phyloP scores from a whole-genome alignment of 2,329 filamentous ascomycete genomes.

The Stemphylium lycopersici region DNA sequence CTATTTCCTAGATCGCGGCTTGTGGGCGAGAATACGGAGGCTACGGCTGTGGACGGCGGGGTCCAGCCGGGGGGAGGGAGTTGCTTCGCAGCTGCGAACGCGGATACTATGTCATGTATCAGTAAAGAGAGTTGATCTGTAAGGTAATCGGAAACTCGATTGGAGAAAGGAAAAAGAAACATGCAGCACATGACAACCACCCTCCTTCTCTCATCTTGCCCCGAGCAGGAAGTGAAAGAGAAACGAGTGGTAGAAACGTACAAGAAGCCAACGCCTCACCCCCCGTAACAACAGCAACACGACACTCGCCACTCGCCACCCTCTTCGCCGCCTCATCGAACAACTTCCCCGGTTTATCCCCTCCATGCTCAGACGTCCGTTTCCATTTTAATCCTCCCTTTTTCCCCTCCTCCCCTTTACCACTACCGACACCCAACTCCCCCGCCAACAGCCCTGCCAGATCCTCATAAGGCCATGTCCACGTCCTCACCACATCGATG shows the following conservation, averaged over 20 bases:
- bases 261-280: conserved; percentile 69
- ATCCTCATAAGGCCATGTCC: conserved; percentile 70
- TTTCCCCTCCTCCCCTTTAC: too few species aligned
- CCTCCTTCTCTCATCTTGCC: too few species aligned
- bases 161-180: too few species aligned
- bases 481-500: conserved; percentile 65
- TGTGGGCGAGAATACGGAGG: conserved; percentile 59
- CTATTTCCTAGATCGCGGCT: conserved; percentile 52
- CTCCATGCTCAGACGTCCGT: conserved; percentile 64
- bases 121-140: too few species aligned
- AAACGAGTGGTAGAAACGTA: conserved; percentile 37
- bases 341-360: conserved; percentile 66
- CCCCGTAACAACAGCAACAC: conserved; percentile 65
- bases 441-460: conserved; percentile 61
- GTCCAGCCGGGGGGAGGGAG: conserved; percentile 68
- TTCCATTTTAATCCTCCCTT: conserved; percentile 54
- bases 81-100: conserved; percentile 59
- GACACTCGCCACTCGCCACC: conserved; percentile 60
- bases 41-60: conserved; percentile 53
- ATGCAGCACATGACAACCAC: too few species aligned
- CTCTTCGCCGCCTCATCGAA: conserved; percentile 68
- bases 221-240: not conserved
- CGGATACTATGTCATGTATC: conserved; percentile 48
- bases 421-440: conserved; percentile 52
- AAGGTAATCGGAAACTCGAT: too few species aligned